phyloP scores from a whole-genome alignment of 73 alveolate genomes.

The Paramecium pentaurelia region DNA sequence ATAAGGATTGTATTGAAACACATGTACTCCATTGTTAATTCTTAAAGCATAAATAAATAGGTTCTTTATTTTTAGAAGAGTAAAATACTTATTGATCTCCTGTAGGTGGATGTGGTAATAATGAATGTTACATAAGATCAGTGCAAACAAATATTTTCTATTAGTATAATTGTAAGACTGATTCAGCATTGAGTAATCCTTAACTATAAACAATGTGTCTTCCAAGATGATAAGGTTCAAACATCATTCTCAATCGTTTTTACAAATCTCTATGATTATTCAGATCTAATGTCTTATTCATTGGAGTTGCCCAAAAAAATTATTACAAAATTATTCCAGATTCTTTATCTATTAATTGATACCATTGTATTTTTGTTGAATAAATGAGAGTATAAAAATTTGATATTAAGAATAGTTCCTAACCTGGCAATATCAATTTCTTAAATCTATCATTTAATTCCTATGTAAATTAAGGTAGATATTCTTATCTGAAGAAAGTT shows the following conservation, averaged over 20 bases:
- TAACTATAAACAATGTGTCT: background rate
- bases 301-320: conserved; percentile 5
- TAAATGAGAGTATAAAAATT: background rate
- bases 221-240: conserved; percentile 7
- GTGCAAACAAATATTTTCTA: background rate
- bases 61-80: background rate
- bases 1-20: background rate
- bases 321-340: background rate
- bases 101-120: background rate
- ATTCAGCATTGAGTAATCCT: conserved; percentile 16
- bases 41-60: background rate
- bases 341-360: background rate
- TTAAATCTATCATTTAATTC: conserved; percentile 14
- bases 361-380: background rate
- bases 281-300: background rate
- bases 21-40: background rate
- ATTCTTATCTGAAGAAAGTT: background rate
- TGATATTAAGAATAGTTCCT: background rate
- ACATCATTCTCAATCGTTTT: background rate
- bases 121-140: background rate
- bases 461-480: background rate
- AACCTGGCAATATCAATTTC: conserved; percentile 1
- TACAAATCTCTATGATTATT: background rate
- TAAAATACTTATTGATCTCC: background rate
- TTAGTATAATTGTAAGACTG: background rate